These are phyloP conservation scores for Collybia mongolica DNA, from an alignment of 768 basidiomycete species.

Conservation along the genomic window DNA sequence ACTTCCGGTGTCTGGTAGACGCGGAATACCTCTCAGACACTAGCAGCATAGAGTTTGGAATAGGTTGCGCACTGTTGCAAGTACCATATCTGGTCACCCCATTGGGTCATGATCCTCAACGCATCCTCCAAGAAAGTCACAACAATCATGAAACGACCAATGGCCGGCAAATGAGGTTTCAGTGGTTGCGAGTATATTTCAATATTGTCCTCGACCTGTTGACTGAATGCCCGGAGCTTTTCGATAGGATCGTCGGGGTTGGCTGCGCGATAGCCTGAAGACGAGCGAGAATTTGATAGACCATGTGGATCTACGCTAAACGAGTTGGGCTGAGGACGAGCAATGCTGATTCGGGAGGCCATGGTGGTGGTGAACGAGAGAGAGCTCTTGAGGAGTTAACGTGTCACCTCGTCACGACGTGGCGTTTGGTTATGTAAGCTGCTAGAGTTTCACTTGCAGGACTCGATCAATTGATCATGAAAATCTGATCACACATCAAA, in stretches of 20 bases:
- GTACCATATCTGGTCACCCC: conserved; percentile 98
- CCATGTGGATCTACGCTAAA: conserved; percentile 79
- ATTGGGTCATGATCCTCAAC: conserved; percentile 88
- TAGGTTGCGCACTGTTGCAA: conserved; percentile 75
- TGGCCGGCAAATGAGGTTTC: conserved; percentile 89
- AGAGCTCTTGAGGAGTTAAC: conserved; percentile 25
- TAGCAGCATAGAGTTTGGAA: neutral
- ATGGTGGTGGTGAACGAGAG: conserved; percentile 41
- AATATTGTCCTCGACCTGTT: conserved; percentile 85
- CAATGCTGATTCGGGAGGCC: conserved; percentile 83
- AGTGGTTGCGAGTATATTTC: conserved; percentile 93
- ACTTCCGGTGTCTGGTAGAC: conserved; percentile 77
- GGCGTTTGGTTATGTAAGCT: conserved; percentile 40
- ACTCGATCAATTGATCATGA: neutral
- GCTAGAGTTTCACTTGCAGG: neutral
- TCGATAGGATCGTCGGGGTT: conserved; percentile 82
- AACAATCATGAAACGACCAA: conserved; percentile 96
- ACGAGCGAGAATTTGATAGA: conserved; percentile 68
- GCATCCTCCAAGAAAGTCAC: conserved; percentile 99
- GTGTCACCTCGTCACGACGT: conserved; percentile 49
- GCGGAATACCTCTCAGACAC: conserved; percentile 10
- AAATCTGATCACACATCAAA: neutral
- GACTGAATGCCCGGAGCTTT: conserved; percentile 67
- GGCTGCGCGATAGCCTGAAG: conserved; percentile 74
- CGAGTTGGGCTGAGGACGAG: conserved; percentile 60